phyloP scores from a whole-genome alignment of 208 protist species.

The Blastocrithidia nonstop region DNA sequence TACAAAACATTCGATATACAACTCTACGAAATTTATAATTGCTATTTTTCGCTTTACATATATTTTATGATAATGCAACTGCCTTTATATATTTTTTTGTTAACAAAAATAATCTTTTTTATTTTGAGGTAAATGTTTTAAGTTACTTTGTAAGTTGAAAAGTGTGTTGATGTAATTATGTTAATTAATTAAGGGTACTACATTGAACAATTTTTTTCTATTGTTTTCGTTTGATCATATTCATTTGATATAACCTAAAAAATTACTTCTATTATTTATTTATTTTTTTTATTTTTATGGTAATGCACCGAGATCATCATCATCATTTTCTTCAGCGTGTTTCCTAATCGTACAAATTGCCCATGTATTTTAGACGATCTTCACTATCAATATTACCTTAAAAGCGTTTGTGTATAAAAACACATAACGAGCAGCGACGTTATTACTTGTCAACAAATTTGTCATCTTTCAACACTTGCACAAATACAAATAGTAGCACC shows the following conservation, averaged over 20 bases:
- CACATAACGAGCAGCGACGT: no score
- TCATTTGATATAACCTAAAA: no score
- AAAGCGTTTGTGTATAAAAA: no score
- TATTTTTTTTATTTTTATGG: constrained; percentile 13
- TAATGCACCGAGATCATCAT: no score
- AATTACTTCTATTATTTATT: constrained; percentile 3
- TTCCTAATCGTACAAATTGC: no score
- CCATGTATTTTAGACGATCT: no score
- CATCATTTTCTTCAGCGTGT: no score
- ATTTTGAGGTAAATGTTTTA: not conserved
- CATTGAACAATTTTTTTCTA: constrained; percentile 6
- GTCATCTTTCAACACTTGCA: no score
- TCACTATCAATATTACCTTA: no score
- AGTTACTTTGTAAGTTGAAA: constrained; percentile 4
- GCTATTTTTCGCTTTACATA: constrained; percentile 2
- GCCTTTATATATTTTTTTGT: not conserved
- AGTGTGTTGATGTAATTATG: constrained; percentile 5
- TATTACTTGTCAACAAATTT: no score
- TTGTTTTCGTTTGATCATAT: constrained; percentile 1
- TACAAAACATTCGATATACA: not conserved
- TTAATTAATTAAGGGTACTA: constrained; percentile 3
- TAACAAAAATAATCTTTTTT: constrained; percentile 4
- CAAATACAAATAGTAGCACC: no score
- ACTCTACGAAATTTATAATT: not conserved
- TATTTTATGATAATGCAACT: not conserved